Percentiles rank a stretch among this genome's conserved stretches.
phyloP scores from a whole-genome alignment of 345 rosid species.

The Boechera stricta region DNA sequence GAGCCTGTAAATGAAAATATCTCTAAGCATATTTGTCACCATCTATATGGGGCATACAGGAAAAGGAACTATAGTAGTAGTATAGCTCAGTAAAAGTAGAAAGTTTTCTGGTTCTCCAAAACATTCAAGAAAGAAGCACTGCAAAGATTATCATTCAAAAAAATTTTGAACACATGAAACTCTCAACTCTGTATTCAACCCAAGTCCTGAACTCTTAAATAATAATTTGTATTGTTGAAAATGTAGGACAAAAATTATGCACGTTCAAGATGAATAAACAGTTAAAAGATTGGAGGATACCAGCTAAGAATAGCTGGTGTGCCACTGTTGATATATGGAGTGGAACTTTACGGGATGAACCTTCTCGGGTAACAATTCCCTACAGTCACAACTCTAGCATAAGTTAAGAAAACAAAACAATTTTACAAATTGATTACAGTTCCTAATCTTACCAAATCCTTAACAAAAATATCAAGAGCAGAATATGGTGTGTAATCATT shows the following conservation, averaged over 20 bases:
- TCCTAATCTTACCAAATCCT: constrained; percentile 77
- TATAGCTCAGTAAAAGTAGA: constrained; percentile 11
- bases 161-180: constrained; percentile 18
- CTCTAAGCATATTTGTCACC: constrained; percentile 27
- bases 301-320: constrained; percentile 85
- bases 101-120: not conserved
- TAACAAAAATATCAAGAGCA: constrained; percentile 95
- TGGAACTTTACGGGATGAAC: constrained; percentile 73
- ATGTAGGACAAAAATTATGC: constrained; percentile 12
- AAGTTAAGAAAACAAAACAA: constrained; percentile 19
- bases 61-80: constrained; percentile 9
- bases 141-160: not conserved
- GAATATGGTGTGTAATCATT: constrained; percentile 93
- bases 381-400: constrained; percentile 46
- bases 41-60: not conserved
- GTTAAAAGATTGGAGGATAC: constrained; percentile 46
- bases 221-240: constrained; percentile 17
- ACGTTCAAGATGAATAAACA: constrained; percentile 17
- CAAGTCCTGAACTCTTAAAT: constrained; percentile 9
- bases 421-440: constrained; percentile 18
- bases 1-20: constrained; percentile 59
- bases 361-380: constrained; percentile 90
- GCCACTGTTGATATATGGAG: constrained; percentile 82
- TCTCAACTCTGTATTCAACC: constrained; percentile 9
- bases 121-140: constrained; percentile 26